Percentiles rank a stretch among this genome's conserved stretches.
phyloP scores from a whole-genome alignment of 2,329 filamentous ascomycete species.

The Davidsoniella australis region DNA sequence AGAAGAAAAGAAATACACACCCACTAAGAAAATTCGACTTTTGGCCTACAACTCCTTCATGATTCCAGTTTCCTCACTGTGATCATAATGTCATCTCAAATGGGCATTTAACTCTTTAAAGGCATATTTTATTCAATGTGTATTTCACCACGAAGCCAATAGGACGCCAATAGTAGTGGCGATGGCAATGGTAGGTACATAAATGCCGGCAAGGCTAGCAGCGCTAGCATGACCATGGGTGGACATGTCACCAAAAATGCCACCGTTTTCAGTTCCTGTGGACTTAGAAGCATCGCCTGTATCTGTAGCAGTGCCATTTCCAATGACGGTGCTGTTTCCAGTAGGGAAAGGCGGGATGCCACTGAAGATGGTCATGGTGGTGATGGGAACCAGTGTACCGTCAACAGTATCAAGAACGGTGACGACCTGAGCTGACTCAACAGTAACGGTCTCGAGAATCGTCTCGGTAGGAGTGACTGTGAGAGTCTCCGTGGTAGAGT shows the following conservation, averaged over 20 bases:
- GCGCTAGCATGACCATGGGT: background rate
- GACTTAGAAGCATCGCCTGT: background rate
- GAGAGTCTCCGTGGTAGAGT: conserved; percentile 5
- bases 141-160: background rate
- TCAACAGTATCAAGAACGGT: conserved; percentile 6
- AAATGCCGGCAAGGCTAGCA: background rate
- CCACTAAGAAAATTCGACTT: background rate
- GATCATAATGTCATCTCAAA: background rate
- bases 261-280: background rate
- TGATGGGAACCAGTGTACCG: conserved; percentile 8
- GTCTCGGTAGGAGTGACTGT: conserved; percentile 9
- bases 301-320: conserved; percentile 1
- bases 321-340: conserved; percentile 3
- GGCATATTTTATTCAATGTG: background rate
- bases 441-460: conserved; percentile 4
- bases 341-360: conserved; percentile 9
- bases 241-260: background rate
- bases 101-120: too few species aligned
- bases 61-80: background rate
- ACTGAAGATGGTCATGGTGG: conserved; percentile 9
- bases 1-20: background rate
- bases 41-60: background rate
- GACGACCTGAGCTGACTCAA: conserved; percentile 5
- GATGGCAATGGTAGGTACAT: background rate
- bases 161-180: background rate